Conservation (phyloP, 1,139 yeast species). For the Zygotorulaspora mrakii region DNA sequence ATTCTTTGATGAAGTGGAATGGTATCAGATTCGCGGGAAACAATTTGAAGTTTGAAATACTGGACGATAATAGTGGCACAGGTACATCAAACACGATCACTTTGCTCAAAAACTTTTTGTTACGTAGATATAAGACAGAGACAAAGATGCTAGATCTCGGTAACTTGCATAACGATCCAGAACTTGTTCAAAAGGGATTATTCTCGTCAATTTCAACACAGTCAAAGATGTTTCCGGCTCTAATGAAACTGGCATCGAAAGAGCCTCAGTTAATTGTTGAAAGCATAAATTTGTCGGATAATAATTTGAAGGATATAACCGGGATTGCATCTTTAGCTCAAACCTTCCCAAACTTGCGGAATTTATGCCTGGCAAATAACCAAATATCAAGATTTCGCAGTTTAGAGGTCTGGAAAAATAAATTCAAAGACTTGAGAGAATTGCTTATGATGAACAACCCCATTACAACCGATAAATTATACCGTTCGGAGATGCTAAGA, state of each 20-base stretch:
- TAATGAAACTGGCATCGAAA: slow-evolving; percentile 73
- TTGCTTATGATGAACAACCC: slow-evolving; percentile 77
- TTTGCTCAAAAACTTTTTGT: slow-evolving; percentile 57
- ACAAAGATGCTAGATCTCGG: slow-evolving; percentile 66
- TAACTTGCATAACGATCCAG: slow-evolving; percentile 63
- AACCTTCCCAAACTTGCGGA: slow-evolving; percentile 69
- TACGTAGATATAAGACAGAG: slow-evolving; percentile 62
- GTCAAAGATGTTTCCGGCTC: slow-evolving; percentile 85
- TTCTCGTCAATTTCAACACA: slow-evolving; percentile 55
- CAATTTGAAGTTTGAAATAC: slow-evolving; percentile 51
- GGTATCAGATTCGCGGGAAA: slow-evolving; percentile 84
- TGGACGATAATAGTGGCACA: slow-evolving; percentile 30
- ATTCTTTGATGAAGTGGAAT: slow-evolving; percentile 54
- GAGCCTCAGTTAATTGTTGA: slow-evolving; percentile 48
- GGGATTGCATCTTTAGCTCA: slow-evolving; percentile 65
- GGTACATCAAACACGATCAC: slow-evolving; percentile 51
- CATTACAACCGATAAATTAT: slow-evolving; percentile 47
- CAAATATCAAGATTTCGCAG: slow-evolving; percentile 54
- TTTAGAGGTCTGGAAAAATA: slow-evolving; percentile 75
- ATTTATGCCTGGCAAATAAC: slow-evolving; percentile 77
- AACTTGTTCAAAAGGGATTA: slow-evolving; percentile 58
- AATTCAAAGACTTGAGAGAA: slow-evolving; percentile 70
- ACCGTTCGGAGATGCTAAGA: slow-evolving; percentile 62
- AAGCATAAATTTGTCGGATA: slow-evolving; percentile 72
- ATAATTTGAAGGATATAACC: slow-evolving; percentile 60